Conservation (phyloP, 768 basidiomycete species). For the Lactarius trivialis region DNA sequence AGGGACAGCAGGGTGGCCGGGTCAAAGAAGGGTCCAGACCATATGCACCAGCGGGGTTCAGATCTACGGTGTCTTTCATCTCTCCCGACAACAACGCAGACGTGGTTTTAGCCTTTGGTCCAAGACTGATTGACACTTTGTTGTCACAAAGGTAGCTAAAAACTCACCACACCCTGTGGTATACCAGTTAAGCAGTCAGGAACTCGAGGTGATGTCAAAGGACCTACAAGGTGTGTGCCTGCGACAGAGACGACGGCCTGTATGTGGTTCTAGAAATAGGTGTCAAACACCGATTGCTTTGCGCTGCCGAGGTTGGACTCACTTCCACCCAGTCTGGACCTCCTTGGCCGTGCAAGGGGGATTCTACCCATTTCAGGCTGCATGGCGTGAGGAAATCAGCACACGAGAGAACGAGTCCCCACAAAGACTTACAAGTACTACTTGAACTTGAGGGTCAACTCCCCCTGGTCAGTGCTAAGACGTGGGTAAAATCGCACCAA, state of each 20-base stretch:
- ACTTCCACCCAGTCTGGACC: slow-evolving; percentile 92
- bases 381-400: background rate
- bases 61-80: slow-evolving; percentile 88
- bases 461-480: background rate
- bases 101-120: slow-evolving; percentile 85
- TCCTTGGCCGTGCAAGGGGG: slow-evolving; percentile 70
- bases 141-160: background rate
- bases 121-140: background rate
- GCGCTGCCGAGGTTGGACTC: slow-evolving; percentile 13
- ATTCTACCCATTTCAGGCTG: slow-evolving; percentile 97
- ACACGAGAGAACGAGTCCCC: background rate
- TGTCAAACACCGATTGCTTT: background rate
- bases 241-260: slow-evolving; percentile 80
- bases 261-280: slow-evolving; percentile 58
- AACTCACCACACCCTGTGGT: slow-evolving; percentile 63
- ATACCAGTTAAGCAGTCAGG: background rate
- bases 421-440: slow-evolving; percentile 76
- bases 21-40: slow-evolving; percentile 34
- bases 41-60: slow-evolving; percentile 76
- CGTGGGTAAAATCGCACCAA: slow-evolving; percentile 34
- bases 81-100: slow-evolving; percentile 91
- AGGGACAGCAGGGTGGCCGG: background rate
- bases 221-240: slow-evolving; percentile 74
- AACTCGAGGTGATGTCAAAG: background rate
- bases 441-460: slow-evolving; percentile 2